Conservation (phyloP, 2,329 filamentous ascomycete species). For the Nemania bipapillata region DNA sequence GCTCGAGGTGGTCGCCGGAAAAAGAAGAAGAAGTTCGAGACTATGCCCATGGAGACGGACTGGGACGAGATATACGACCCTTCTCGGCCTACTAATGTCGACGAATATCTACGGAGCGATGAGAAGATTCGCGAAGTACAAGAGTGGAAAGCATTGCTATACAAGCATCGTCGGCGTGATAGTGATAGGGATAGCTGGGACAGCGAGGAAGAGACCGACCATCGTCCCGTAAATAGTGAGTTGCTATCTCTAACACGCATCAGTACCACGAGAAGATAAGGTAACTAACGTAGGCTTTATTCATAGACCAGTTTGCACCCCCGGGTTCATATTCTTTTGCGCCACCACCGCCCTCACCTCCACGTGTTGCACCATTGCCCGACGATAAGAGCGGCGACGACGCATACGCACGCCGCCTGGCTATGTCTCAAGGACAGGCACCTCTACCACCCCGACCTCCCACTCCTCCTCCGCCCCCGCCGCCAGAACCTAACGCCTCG, state of each 20-base stretch:
- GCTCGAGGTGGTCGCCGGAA: constrained; percentile 82
- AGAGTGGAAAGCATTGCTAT: constrained; percentile 86
- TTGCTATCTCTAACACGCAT: constrained; percentile 41
- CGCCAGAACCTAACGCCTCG: constrained; percentile 57
- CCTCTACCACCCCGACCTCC: constrained; percentile 44
- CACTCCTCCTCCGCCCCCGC: constrained; percentile 51
- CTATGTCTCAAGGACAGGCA: constrained; percentile 61
- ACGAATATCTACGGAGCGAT: constrained; percentile 85
- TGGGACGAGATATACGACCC: constrained; percentile 96
- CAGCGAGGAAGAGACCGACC: constrained; percentile 50
- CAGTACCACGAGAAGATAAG: background rate
- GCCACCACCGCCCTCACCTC: constrained; percentile 64
- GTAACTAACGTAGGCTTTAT: constrained; percentile 35
- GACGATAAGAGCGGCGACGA: constrained; percentile 75
- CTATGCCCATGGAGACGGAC: constrained; percentile 70
- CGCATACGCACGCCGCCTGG: constrained; percentile 72
- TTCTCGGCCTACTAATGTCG: constrained; percentile 80
- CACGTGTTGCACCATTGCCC: constrained; percentile 59
- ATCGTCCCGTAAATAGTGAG: constrained; percentile 48
- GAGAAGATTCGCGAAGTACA: constrained; percentile 81
- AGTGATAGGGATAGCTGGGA: constrained; percentile 55
- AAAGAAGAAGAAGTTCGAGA: constrained; percentile 76
- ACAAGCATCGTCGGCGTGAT: constrained; percentile 72
- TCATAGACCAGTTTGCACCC: constrained; percentile 68
- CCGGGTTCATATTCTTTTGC: constrained; percentile 67